Conservation (phyloP, 2,329 filamentous ascomycete species). For the Dactylellina drechsleri region DNA sequence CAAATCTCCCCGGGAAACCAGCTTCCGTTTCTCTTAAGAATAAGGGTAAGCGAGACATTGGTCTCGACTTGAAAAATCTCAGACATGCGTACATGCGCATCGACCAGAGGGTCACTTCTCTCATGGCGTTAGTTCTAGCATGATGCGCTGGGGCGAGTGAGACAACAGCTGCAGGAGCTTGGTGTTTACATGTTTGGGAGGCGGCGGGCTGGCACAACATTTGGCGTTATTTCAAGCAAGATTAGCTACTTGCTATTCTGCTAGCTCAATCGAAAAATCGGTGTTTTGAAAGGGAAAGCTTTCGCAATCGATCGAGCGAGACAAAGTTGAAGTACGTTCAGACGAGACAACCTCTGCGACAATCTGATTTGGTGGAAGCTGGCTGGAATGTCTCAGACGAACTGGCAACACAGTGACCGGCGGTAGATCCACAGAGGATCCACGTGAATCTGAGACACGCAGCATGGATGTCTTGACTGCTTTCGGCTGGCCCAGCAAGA, state of each 20-base stretch:
- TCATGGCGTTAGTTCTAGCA: too few relatives aligned
- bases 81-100: slow-evolving; percentile 29
- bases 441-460: slow-evolving; percentile 47
- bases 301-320: too few relatives aligned
- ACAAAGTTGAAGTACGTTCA: too few relatives aligned
- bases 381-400: slow-evolving; percentile 22
- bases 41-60: slow-evolving; percentile 33
- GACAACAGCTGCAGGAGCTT: background rate
- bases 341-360: too few relatives aligned
- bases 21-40: slow-evolving; percentile 4
- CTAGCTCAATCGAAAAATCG: too few relatives aligned
- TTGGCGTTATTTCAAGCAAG: too few relatives aligned
- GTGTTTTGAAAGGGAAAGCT: too few relatives aligned
- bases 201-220: too few relatives aligned
- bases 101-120: background rate
- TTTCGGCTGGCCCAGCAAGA: slow-evolving; percentile 23
- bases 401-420: background rate
- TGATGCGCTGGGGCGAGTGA: background rate
- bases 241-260: too few relatives aligned
- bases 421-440: slow-evolving; percentile 1
- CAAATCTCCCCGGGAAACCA: background rate
- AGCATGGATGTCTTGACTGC: slow-evolving; percentile 23
- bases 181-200: too few relatives aligned
- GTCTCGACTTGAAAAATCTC: slow-evolving; percentile 36
- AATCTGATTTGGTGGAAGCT: too few relatives aligned